Evolutionary conservation across 2,329 filamentous ascomycete species (phyloP).

Genomic region (Xylaria sp.): DNA sequence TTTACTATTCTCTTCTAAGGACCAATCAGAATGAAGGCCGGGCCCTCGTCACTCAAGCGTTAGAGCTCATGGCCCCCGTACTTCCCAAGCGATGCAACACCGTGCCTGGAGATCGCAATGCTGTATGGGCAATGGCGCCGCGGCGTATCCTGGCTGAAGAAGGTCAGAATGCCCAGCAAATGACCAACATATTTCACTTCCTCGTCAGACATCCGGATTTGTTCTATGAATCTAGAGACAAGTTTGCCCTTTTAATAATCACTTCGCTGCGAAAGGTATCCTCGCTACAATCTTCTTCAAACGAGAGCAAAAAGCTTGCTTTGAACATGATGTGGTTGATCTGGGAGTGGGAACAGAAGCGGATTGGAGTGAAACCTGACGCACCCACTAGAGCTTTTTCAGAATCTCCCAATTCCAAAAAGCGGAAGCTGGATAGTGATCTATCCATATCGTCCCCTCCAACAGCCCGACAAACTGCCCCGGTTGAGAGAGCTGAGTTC

Average conservation of each 20-base stretch:
- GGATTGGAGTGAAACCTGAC: slow-evolving; percentile 66
- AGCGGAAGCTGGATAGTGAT: slow-evolving; percentile 76
- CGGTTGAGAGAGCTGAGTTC: slow-evolving; percentile 67
- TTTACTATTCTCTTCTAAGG: slow-evolving; percentile 88
- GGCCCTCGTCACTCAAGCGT: slow-evolving; percentile 87
- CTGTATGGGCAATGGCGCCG: slow-evolving; percentile 88
- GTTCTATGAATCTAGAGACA: slow-evolving; percentile 94
- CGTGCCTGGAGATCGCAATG: slow-evolving; percentile 71
- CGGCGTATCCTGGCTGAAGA: slow-evolving; percentile 92
- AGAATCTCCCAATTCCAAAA: slow-evolving; percentile 75
- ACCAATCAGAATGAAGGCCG: slow-evolving; percentile 96
- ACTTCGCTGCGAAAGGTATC: slow-evolving; percentile 88
- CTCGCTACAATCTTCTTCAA: slow-evolving; percentile 79
- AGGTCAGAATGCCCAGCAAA: slow-evolving; percentile 91
- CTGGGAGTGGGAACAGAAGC: slow-evolving; percentile 89
- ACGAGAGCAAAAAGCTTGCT: slow-evolving; percentile 89
- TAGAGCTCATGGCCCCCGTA: slow-evolving; percentile 94
- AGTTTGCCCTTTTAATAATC: slow-evolving; percentile 88
- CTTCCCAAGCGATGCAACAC: slow-evolving; percentile 81
- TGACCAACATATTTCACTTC: slow-evolving; percentile 98
- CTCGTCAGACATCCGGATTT: slow-evolving; percentile 88
- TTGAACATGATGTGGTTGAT: slow-evolving; percentile 90
- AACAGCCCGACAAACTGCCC: slow-evolving; percentile 51
- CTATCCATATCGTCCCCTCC: slow-evolving; percentile 61
- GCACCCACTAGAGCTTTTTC: slow-evolving; percentile 52